Conservation (phyloP, 2,329 filamentous ascomycete genomes). For the Neospermospora avenae region DNA sequence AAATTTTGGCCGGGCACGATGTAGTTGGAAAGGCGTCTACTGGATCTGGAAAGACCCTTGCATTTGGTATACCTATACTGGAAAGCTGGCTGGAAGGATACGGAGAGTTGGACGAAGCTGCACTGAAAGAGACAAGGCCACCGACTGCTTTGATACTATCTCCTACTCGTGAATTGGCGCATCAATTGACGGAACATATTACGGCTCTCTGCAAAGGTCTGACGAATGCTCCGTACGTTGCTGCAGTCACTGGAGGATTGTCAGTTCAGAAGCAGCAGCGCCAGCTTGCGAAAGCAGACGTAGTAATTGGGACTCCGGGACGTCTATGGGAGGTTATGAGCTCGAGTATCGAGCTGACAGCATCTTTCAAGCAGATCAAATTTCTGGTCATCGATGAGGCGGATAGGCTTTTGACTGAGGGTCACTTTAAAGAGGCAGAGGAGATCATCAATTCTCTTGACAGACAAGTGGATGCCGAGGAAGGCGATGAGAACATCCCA, state of each 20-base stretch:
- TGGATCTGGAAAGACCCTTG: constrained; percentile 93
- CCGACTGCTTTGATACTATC: constrained; percentile 81
- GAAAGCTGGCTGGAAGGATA: constrained; percentile 69
- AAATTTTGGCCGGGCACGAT: constrained; percentile 79
- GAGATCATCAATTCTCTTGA: constrained; percentile 83
- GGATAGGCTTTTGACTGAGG: constrained; percentile 84
- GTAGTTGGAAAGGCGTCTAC: constrained; percentile 95
- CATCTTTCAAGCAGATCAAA: constrained; percentile 66
- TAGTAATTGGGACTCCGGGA: constrained; percentile 91
- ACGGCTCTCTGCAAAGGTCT: constrained; percentile 66
- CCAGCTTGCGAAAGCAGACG: constrained; percentile 77
- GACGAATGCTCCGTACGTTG: constrained; percentile 65
- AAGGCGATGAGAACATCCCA: constrained; percentile 45
- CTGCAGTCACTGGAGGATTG: constrained; percentile 85
- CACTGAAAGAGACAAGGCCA: constrained; percentile 38
- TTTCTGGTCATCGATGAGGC: constrained; percentile 94
- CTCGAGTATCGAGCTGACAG: constrained; percentile 65
- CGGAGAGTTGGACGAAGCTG: constrained; percentile 40
- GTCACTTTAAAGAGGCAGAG: constrained; percentile 91
- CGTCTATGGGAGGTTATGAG: constrained; percentile 92
- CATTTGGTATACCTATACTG: constrained; percentile 90
- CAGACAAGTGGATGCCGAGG: constrained; percentile 50
- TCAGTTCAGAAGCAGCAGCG: constrained; percentile 95
- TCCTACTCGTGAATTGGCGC: constrained; percentile 88
- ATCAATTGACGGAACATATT: constrained; percentile 84